A percentile compares a stretch with the other conserved stretches of the same genome.
Conservation (phyloP, 2,329 filamentous ascomycete genomes). For the Rhynchosporium agropyri region DNA sequence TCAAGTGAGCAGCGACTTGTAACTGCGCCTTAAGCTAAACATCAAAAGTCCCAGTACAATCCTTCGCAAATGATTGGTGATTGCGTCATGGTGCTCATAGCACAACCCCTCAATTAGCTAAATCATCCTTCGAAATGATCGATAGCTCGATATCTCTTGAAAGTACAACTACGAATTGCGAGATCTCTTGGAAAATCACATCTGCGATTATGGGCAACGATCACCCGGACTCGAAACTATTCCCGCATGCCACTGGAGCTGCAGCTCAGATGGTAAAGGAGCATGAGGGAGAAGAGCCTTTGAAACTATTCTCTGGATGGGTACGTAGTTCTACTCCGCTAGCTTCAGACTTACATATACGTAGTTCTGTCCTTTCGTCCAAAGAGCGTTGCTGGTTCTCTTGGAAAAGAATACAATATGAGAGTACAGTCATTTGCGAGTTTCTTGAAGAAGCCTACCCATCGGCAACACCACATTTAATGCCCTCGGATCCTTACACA, state of each 20-base stretch:
- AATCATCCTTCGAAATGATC: background rate
- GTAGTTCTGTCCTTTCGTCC: conserved; percentile 61
- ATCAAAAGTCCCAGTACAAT: no score
- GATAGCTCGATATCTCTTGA: background rate
- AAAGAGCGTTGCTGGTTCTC: conserved; percentile 72
- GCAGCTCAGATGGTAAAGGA: conserved; percentile 51
- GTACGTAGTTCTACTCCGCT: conserved; percentile 48
- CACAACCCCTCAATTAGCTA: background rate
- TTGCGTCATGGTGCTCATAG: background rate
- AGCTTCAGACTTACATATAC: background rate
- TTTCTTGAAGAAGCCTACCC: conserved; percentile 74
- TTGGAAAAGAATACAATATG: conserved; percentile 74
- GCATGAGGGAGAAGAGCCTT: conserved; percentile 51
- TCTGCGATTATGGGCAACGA: conserved; percentile 25
- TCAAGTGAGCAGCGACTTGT: no score
- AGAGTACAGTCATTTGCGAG: conserved; percentile 73
- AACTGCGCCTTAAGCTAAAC: no score
- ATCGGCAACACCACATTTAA: conserved; percentile 49
- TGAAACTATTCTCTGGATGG: conserved; percentile 75
- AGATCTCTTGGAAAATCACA: background rate
- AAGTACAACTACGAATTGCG: background rate
- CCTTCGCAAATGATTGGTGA: background rate
- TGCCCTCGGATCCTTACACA: conserved; percentile 65
- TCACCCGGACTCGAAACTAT: conserved; percentile 42
- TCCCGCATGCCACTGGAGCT: conserved; percentile 51